Conservation (phyloP, 2,329 filamentous ascomycete species). For the Davidsoniella australis region DNA sequence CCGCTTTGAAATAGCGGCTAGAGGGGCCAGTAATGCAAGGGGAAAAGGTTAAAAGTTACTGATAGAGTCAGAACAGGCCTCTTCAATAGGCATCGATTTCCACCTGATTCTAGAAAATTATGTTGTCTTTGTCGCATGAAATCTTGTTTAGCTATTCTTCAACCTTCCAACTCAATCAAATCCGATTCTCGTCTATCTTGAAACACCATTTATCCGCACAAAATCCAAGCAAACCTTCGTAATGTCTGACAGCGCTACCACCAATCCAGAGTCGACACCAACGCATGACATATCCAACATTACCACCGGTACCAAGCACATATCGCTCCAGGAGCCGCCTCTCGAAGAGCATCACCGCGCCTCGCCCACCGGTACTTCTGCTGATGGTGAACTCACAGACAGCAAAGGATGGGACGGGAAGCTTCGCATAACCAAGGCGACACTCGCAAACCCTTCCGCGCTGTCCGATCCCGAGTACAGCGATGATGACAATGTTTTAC, state of each 20-base stretch:
- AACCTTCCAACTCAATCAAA: not conserved
- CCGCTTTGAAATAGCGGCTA: too few species aligned
- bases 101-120: too few species aligned
- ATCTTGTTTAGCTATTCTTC: not conserved
- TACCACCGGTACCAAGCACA: slow-evolving; percentile 19
- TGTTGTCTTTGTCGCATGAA: too few species aligned
- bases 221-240: not conserved
- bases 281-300: slow-evolving; percentile 3
- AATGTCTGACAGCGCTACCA: not conserved
- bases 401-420: slow-evolving; percentile 74
- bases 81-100: too few species aligned
- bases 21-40: too few species aligned
- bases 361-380: slow-evolving; percentile 20
- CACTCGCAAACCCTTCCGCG: slow-evolving; percentile 62
- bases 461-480: slow-evolving; percentile 76
- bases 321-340: slow-evolving; percentile 30
- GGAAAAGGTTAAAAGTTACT: too few species aligned
- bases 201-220: not conserved
- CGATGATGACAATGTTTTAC: slow-evolving; percentile 48
- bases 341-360: slow-evolving; percentile 7
- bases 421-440: slow-evolving; percentile 46
- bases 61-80: too few species aligned
- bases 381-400: slow-evolving; percentile 31
- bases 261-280: not conserved
- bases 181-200: not conserved